Evolutionary conservation across 2,329 filamentous ascomycete genomes (phyloP).

Genomic region (Pseudocercospora vitis): DNA sequence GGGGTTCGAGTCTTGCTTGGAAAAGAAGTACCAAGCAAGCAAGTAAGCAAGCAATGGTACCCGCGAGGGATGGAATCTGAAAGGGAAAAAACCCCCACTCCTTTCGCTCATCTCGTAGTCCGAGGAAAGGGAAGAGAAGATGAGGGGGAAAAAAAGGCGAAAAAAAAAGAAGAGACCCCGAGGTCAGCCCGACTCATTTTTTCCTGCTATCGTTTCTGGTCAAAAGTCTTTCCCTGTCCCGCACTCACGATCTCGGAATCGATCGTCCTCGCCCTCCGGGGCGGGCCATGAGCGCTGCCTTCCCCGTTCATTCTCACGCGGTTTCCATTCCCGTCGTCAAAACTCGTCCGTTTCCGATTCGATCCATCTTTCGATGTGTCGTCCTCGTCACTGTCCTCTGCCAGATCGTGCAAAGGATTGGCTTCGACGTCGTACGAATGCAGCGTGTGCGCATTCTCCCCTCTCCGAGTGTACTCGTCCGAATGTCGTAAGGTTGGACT

Average conservation of each 20-base stretch:
- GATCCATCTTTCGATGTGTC: slow-evolving; percentile 26
- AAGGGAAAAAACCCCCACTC: too few relatives aligned
- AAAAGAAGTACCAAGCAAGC: too few relatives aligned
- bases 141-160: too few relatives aligned
- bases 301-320: slow-evolving; percentile 18
- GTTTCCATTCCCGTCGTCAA: slow-evolving; percentile 33
- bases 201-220: slow-evolving; percentile 15
- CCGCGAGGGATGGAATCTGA: too few relatives aligned
- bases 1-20: too few relatives aligned
- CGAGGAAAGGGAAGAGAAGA: too few relatives aligned
- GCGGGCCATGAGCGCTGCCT: slow-evolving; percentile 13
- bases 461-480: slow-evolving; percentile 47
- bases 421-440: slow-evolving; percentile 86
- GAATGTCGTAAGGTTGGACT: slow-evolving; percentile 40
- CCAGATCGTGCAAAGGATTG: slow-evolving; percentile 67
- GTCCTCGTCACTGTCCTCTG: slow-evolving; percentile 73
- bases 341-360: slow-evolving; percentile 37
- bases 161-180: too few relatives aligned
- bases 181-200: too few relatives aligned
- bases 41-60: too few relatives aligned
- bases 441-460: slow-evolving; percentile 63
- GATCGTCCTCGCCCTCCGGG: slow-evolving; percentile 17
- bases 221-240: slow-evolving; percentile 27
- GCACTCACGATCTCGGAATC: slow-evolving; percentile 21
- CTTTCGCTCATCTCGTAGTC: too few relatives aligned